Base-by-base conservation (phyloP, 352 stramenopile species). In the Phytopythium montanum region DNA sequence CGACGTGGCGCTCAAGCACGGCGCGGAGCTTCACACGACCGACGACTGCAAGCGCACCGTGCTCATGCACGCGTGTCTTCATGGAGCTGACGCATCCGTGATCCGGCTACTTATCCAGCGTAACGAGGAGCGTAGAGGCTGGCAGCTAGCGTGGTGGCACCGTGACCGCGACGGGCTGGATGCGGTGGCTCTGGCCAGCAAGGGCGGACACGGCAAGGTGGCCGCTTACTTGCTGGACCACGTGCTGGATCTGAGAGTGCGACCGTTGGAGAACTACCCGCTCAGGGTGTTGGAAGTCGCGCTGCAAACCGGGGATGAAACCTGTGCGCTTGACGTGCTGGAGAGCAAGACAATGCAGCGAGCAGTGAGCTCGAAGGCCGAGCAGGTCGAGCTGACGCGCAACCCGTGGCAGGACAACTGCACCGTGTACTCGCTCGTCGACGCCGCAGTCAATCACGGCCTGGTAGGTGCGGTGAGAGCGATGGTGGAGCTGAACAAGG, bases 381-480 rank as follows among this genome's bases (percentile, higher is more conserved):
- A 51, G 21, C 48, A 55, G 3, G 50, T 61, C 54, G 56, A 60
- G 14, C 44, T 72, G 18, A 56, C 65, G 21, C 56, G 53, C 9
- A 60, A 61, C 19, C 45, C 62, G 8, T 41, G 64, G 26, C 58
- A 67, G 48, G 48, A 61, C 23, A 70, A 70, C 46, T 63, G 45
- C 59, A 63, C 68, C 46, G 45, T 70, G 38, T 67, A 63, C 62
- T 65, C 66, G 44, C 70, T 62, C 41, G 62, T 73, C 19, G 42
- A 67, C 23, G 42, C 66, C 2, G 66, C 62, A 3, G 31, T 70
- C 18, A 48, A 55, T 28, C 14, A 31, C 44, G 39, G 52, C 5
- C 49, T 70, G 51, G 44, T 45, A 13, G 23, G 19, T 0, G 55
- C 68, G 34, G 36, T 73, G 12, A 10, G 62, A 10, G 48, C 36